A percentile compares a stretch with the other conserved stretches of the same genome.
Conservation (phyloP, 2,329 filamentous ascomycete genomes). For the Aspergillus melleus region DNA sequence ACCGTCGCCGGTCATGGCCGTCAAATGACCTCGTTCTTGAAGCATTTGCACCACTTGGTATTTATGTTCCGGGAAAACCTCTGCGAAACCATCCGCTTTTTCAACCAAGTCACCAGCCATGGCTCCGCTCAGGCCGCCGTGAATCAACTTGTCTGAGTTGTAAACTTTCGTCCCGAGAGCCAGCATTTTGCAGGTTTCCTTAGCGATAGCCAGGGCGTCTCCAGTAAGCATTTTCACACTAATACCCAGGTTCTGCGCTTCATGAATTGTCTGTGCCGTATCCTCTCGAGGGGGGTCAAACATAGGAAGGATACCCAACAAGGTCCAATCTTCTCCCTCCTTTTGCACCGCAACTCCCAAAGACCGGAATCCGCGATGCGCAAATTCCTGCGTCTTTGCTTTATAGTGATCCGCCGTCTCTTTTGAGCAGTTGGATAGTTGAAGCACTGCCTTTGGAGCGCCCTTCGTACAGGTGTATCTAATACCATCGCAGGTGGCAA, state of each 20-base stretch:
- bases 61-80: slow-evolving; percentile 75
- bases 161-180: slow-evolving; percentile 77
- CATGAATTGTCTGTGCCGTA: slow-evolving; percentile 74
- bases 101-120: slow-evolving; percentile 75
- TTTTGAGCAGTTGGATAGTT: slow-evolving; percentile 66
- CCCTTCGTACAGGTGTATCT: slow-evolving; percentile 74
- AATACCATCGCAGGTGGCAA: slow-evolving; percentile 67
- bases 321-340: slow-evolving; percentile 70
- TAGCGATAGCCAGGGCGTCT: slow-evolving; percentile 76
- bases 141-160: slow-evolving; percentile 75
- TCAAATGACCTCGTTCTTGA: slow-evolving; percentile 70
- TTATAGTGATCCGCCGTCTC: slow-evolving; percentile 67
- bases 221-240: slow-evolving; percentile 80
- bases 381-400: slow-evolving; percentile 72
- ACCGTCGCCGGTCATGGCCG: slow-evolving; percentile 74
- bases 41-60: slow-evolving; percentile 75
- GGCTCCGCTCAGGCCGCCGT: slow-evolving; percentile 70
- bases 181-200: slow-evolving; percentile 80
- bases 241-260: slow-evolving; percentile 73
- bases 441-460: slow-evolving; percentile 72
- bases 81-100: slow-evolving; percentile 71
- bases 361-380: slow-evolving; percentile 75
- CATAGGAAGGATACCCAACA: slow-evolving; percentile 76
- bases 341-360: slow-evolving; percentile 77
- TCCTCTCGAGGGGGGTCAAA: slow-evolving; percentile 79